phyloP scores from a whole-genome alignment of 208 protist species.

The Trypanosomatidae sp. region DNA sequence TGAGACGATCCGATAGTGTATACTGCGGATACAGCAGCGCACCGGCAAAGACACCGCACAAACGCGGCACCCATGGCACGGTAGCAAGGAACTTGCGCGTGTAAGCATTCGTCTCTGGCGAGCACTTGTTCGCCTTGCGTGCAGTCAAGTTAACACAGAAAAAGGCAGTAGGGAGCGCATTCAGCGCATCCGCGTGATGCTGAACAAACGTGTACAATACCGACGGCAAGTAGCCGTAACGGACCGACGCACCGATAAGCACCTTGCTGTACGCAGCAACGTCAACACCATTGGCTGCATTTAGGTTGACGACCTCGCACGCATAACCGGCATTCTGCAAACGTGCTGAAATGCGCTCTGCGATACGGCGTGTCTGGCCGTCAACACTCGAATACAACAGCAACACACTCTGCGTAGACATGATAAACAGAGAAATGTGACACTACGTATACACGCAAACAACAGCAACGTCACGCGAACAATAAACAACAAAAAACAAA shows the following conservation, averaged over 20 bases:
- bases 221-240: conserved; percentile 5
- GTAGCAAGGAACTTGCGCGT: conserved; percentile 6
- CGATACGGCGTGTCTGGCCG: background rate
- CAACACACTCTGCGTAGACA: background rate
- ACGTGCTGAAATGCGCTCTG: background rate
- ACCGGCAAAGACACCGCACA: conserved; percentile 9
- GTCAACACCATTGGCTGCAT: background rate
- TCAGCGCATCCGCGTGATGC: conserved; percentile 3
- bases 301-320: conserved; percentile 4
- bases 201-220: conserved; percentile 1
- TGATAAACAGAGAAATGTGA: conserved; percentile 2
- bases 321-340: background rate
- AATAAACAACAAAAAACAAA: conserved; percentile 7
- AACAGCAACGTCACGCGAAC: conserved; percentile 1
- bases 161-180: conserved; percentile 7
- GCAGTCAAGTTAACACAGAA: conserved; percentile 11
- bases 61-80: conserved; percentile 6
- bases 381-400: conserved; percentile 1
- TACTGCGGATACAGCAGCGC: conserved; percentile 12
- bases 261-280: conserved; percentile 7
- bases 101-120: conserved; percentile 11
- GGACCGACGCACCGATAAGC: conserved; percentile 6
- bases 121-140: conserved; percentile 6
- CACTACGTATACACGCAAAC: background rate
- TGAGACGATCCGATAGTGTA: conserved; percentile 7